Base-by-base conservation (phyloP, 2,329 filamentous ascomycete genomes). In the Polychaeton citri region DNA sequence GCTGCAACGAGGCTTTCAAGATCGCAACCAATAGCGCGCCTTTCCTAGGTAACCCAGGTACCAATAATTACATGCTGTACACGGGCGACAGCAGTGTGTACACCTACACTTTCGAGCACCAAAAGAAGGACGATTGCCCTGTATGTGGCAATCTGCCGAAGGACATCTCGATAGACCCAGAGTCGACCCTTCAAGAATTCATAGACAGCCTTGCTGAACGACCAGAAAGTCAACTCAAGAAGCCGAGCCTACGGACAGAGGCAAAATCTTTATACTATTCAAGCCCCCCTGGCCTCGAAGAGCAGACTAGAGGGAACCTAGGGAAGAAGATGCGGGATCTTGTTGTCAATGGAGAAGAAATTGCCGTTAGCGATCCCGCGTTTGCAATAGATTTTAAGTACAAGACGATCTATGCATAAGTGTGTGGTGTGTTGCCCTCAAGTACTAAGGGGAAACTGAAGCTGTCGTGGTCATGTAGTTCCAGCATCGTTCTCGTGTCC, bases 1-100 rank as follows among this genome's bases (percentile, higher is more conserved):
- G 88, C 61, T 96, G 90, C 61, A 96, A 94, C 46, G 90, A 98
- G 61, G 88, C 87, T 2, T 77, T 96, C 63, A 98, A 98, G 63
- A 83, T 98, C 43, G 82, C 81, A 30, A 93, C 84, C 10, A 76
- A 71, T 33, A 75, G 79, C 24, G 90, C 88, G 20, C 85, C 88
- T 0, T 79, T 77, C 44, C 68, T 98, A 12, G 82, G 81, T 9
- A 68, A 75, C 43, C 76, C 80, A 31, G 30, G 13, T 38, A 93
- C 54, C 6, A 61, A 66, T 43, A 69, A 94, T 58, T 98, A 98
- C 64, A 96, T 96, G 87, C 94, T 95, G 83, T 98, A 98, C 60
- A 94, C 85, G 9, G 90, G 92, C 32, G 87, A 96, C 52, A 88
- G 93, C 52, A 74, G 81, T 46, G 81, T 98, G 46, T 98, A 98